Conservation (phyloP, 306 rosid genomes). For the Dicorynia guianensis region DNA sequence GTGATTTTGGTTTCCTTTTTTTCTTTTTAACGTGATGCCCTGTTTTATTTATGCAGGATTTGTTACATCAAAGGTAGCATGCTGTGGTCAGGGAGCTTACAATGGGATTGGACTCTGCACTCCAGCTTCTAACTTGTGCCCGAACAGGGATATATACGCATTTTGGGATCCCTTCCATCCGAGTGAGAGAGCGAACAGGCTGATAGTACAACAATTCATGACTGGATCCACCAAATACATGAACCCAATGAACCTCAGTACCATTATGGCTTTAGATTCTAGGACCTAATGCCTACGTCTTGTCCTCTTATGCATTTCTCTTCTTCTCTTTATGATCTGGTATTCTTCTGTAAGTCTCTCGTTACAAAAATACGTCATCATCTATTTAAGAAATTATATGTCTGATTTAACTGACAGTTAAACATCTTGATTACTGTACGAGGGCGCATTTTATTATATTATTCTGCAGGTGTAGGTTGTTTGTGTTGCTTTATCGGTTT, state of each 20-base stretch:
- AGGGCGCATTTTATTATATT: no score
- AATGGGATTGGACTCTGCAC: constrained; percentile 64
- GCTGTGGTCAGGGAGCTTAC: constrained; percentile 66
- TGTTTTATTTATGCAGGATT: constrained; percentile 44
- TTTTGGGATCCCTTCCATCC: constrained; percentile 70
- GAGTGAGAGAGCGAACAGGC: constrained; percentile 52
- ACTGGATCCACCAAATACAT: constrained; percentile 50
- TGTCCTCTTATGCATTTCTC: neutral
- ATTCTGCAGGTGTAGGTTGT: no score
- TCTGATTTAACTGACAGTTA: no score
- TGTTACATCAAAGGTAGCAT: constrained; percentile 58
- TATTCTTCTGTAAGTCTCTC: neutral
- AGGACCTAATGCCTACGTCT: constrained; percentile 28
- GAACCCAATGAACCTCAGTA: constrained; percentile 64
- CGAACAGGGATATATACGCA: constrained; percentile 50
- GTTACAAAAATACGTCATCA: no score
- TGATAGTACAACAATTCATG: constrained; percentile 55
- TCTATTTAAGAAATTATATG: no score
- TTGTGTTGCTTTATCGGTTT: no score
- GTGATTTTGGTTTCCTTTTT: no score
- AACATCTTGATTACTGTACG: no score
- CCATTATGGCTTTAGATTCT: constrained; percentile 54
- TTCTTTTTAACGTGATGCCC: no score
- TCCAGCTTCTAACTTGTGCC: constrained; percentile 51
- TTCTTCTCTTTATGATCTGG: neutral